A percentile compares a stretch with the other conserved stretches of the same genome.
Conservation (phyloP, 75 land plant species). For the Isoetes taiwanensis region DNA sequence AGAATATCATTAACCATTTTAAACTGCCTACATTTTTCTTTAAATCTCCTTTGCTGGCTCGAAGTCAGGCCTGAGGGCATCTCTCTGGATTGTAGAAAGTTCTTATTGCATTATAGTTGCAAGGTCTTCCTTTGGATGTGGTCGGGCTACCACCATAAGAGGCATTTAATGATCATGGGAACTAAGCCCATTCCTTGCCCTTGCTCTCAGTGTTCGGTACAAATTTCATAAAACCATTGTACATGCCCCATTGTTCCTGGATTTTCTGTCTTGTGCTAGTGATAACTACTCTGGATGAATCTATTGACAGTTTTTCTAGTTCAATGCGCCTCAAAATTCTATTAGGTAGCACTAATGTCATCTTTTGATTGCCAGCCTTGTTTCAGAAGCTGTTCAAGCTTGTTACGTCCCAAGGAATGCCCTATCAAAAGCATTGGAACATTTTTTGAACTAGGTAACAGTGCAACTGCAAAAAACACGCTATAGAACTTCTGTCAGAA, state of each 20-base stretch:
- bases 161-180: slow-evolving; percentile 83
- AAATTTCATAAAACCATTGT: slow-evolving; percentile 79
- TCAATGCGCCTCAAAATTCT: slow-evolving; percentile 76
- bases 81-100: too few species aligned
- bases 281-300: slow-evolving; percentile 69
- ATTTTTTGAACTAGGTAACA: slow-evolving; percentile 66
- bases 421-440: slow-evolving; percentile 83
- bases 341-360: slow-evolving; percentile 65
- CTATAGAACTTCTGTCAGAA: too few species aligned
- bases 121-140: too few species aligned
- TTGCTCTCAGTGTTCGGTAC: slow-evolving; percentile 57
- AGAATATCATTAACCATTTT: too few species aligned
- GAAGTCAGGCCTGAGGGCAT: too few species aligned
- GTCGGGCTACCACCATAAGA: slow-evolving; percentile 67
- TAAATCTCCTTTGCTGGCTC: too few species aligned
- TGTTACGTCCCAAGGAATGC: slow-evolving; percentile 70
- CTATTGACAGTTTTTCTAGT: slow-evolving; percentile 66
- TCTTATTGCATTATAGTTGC: too few species aligned
- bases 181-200: slow-evolving; percentile 44
- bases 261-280: slow-evolving; percentile 79
- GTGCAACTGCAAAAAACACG: slow-evolving; percentile 50
- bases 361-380: slow-evolving; percentile 73
- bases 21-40: too few species aligned
- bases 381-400: slow-evolving; percentile 72
- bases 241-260: slow-evolving; percentile 77